Conservation (phyloP, 805 yeast genomes). For the Wickerhamomyces silvicola region DNA sequence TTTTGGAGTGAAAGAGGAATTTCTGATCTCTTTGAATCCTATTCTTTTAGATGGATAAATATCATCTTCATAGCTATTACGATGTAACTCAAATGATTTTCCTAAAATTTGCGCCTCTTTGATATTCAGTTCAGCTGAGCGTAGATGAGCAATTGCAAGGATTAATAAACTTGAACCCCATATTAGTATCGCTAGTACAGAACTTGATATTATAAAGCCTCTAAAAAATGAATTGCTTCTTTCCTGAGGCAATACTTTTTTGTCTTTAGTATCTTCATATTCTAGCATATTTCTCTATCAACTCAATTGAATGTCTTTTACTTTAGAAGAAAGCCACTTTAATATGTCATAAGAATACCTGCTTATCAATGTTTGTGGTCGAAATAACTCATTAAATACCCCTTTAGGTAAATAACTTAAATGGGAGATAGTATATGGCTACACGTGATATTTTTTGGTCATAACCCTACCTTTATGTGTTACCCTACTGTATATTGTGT, state of each 20-base stretch:
- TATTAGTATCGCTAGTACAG: slow-evolving; percentile 4
- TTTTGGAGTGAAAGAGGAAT: slow-evolving; percentile 49
- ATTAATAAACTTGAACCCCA: slow-evolving; percentile 10
- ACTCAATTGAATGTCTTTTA: no score
- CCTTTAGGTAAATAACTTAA: no score
- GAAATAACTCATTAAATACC: no score
- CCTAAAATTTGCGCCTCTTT: slow-evolving; percentile 6
- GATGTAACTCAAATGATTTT: not conserved
- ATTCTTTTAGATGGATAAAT: slow-evolving; percentile 4
- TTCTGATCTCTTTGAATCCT: slow-evolving; percentile 40
- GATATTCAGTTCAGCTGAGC: slow-evolving; percentile 2
- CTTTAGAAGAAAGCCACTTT: no score
- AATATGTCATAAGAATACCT: no score
- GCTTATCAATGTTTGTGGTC: no score
- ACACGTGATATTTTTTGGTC: no score
- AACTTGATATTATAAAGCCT: slow-evolving; percentile 8
- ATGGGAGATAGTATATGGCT: no score
- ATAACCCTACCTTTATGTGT: no score
- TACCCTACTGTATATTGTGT: no score
- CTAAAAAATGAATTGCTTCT: not conserved
- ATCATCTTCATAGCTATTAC: not conserved
- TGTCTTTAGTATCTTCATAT: not conserved
- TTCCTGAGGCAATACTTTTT: not conserved
- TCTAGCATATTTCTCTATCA: slow-evolving; percentile 2
- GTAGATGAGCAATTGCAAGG: slow-evolving; percentile 8